Percentiles rank a stretch among this genome's conserved stretches.
Conservation (phyloP, 75 land plant species). For the Picea sitchensis region DNA sequence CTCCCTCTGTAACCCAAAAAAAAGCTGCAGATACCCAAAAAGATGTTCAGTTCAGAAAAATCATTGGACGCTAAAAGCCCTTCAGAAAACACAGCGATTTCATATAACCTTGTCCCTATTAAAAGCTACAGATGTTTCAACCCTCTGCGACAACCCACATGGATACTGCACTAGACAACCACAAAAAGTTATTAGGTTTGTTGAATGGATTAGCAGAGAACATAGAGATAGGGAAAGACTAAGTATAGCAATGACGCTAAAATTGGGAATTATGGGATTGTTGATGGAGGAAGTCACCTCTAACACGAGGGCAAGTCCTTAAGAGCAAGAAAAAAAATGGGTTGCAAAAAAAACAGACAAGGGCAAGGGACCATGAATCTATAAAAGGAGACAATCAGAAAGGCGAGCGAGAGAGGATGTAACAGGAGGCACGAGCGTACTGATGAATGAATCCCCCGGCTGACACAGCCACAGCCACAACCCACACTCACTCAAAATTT, state of each 20-base stretch:
- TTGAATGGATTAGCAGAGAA: too few relatives aligned
- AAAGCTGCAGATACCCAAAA: background rate
- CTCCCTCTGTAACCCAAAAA: too few relatives aligned
- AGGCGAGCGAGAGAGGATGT: background rate
- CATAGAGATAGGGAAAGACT: too few relatives aligned
- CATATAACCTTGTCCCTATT: too few relatives aligned
- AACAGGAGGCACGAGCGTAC: slow-evolving; percentile 11
- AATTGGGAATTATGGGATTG: too few relatives aligned
- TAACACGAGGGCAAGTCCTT: background rate
- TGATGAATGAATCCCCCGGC: slow-evolving; percentile 12
- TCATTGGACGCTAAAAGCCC: background rate
- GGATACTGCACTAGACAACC: too few relatives aligned
- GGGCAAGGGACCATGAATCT: background rate
- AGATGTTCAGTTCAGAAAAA: background rate
- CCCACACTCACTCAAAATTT: background rate
- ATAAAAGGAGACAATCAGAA: background rate
- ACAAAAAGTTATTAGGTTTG: too few relatives aligned
- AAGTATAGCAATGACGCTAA: too few relatives aligned
- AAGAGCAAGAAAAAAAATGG: background rate
- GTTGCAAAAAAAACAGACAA: background rate
- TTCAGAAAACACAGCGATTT: background rate
- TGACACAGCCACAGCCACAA: too few relatives aligned
- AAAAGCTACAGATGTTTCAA: too few relatives aligned
- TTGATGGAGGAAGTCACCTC: too few relatives aligned
- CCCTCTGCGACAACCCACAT: background rate